Evolutionary conservation across 306 rosid genomes (phyloP), one percentile per base, ranked within the genome.

Genomic region (Citrullus colocynthis): DNA sequence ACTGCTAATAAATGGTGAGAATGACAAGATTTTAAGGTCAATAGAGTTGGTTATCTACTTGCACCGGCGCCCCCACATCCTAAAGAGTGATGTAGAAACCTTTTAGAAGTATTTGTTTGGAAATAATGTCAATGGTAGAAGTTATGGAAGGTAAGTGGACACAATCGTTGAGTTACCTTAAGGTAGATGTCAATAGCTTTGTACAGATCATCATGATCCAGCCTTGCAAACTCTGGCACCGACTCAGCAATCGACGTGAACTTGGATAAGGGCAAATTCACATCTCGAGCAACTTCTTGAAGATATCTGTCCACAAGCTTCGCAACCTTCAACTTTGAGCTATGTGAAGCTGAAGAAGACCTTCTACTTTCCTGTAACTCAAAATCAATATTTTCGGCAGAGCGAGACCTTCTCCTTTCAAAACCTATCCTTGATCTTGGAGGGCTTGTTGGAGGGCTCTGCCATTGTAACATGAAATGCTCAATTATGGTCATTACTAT

Each of bases 151-250:
- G 62, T 37, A 79, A 54, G 9, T 45, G 58, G 76, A 24, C 15
- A 30, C 42, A 41, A 73, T 9, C 16, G 28, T 32, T 73, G 36
- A 80, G 64, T 85, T 86, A 95, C 99, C 99, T 91, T 95, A 28
- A 95, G 96, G 83, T 88, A 95, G 77, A 86, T 87, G 88, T 95
- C 97, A 85, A 91, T 95, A 32, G 97, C 99, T 78, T 86, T 83
- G 92, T 95, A 95, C 85, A 95, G 90, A 71, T 95, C 97, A 85
- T 95, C 99, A 85, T 95, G 99, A 66, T 95, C 97, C 78, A 84
- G 85, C 82, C 99, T 89, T n/a, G 97, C 91, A 80, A 95, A 95
- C 63, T 87, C 97, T 32, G 97, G 99, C 57, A 95, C 82, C 34
- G 96, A 83, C 83, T 95, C 93, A 54, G 99, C 93, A 66, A 95